These are phyloP conservation scores for Calonectria montana DNA, from an alignment of 2,329 filamentous ascomycete species.

Conservation along the genomic window DNA sequence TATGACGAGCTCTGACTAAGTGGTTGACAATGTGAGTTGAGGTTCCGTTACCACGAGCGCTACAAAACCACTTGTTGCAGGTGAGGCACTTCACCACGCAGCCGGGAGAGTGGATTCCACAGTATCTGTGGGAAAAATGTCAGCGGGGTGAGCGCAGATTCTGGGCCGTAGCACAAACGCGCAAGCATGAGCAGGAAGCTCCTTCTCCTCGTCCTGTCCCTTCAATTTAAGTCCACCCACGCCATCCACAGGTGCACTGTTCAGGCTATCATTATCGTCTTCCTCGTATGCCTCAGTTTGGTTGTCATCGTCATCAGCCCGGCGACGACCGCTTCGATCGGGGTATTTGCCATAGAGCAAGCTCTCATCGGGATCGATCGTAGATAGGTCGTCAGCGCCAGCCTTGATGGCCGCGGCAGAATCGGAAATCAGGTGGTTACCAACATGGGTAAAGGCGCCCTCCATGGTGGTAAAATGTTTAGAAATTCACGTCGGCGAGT, in stretches of 20 bases:
- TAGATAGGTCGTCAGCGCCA: constrained; percentile 78
- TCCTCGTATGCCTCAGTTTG: constrained; percentile 86
- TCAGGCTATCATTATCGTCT: constrained; percentile 81
- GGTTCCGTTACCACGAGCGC: constrained; percentile 93
- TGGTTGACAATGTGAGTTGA: constrained; percentile 99
- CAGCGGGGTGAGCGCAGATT: constrained; percentile 32
- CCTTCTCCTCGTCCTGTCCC: constrained; percentile 81
- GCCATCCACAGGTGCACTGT: constrained; percentile 84
- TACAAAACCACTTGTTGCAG: constrained; percentile 99
- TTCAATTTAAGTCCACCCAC: constrained; percentile 72
- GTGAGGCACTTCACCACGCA: constrained; percentile 96
- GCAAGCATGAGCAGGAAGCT: constrained; percentile 94
- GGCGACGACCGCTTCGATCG: constrained; percentile 71
- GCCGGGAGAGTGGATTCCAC: constrained; percentile 94
- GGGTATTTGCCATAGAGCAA: constrained; percentile 79
- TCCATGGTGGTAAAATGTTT: constrained; percentile 69
- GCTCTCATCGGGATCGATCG: constrained; percentile 82
- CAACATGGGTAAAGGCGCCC: constrained; percentile 88
- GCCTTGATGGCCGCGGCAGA: constrained; percentile 90
- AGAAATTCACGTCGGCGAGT: constrained; percentile 36
- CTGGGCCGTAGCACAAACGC: constrained; percentile 71
- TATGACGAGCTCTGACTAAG: constrained; percentile 95
- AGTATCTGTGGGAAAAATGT: constrained; percentile 73
- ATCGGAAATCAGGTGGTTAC: constrained; percentile 87
- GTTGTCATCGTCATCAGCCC: constrained; percentile 90